phyloP scores from a whole-genome alignment of 257 asterid genomes.

The Jaltomata sinuosa region DNA sequence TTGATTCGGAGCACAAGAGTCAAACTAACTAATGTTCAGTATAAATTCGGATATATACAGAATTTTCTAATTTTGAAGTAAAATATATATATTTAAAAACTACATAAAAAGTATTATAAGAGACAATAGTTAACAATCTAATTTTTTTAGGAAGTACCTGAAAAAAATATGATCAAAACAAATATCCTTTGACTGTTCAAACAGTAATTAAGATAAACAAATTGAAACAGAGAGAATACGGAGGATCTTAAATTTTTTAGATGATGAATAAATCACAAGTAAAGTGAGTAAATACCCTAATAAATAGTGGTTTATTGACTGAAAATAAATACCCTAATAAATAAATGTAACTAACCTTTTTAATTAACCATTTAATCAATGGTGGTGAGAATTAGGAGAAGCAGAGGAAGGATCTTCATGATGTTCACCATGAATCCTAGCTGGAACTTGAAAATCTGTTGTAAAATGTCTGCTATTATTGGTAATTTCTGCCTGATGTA shows the following conservation, averaged over 20 bases:
- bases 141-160: too few species aligned
- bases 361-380: conserved; percentile 18
- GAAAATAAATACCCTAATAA: background rate
- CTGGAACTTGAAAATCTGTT: conserved; percentile 69
- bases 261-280: background rate
- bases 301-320: background rate
- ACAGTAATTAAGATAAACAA: too few species aligned
- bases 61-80: too few species aligned
- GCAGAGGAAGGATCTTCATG: conserved; percentile 99
- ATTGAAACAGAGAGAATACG: too few species aligned
- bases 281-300: background rate
- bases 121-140: too few species aligned
- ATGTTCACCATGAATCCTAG: conserved; percentile 93
- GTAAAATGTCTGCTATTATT: conserved; percentile 42
- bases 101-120: too few species aligned
- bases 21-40: too few species aligned
- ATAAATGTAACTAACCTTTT: background rate
- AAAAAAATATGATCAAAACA: too few species aligned
- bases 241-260: background rate
- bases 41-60: too few species aligned
- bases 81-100: too few species aligned
- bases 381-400: conserved; percentile 87
- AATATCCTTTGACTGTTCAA: too few species aligned
- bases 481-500: conserved; percentile 30
- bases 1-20: too few species aligned